phyloP scores from a whole-genome alignment of 31 red algal species.

The Bonnemaisonia californica region DNA sequence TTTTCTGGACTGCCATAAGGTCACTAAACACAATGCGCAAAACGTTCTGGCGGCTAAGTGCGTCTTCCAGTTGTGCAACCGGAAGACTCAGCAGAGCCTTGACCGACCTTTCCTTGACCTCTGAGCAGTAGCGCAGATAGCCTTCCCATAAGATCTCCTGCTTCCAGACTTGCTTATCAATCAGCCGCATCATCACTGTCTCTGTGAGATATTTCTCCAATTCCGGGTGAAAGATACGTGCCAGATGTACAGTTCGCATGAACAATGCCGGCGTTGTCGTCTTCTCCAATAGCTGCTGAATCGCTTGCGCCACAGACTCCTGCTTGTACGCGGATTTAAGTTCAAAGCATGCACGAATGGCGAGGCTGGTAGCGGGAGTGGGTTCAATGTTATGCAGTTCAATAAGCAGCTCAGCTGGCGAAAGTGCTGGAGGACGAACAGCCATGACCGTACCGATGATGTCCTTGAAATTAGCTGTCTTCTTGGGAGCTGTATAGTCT shows the following conservation, averaged over 20 bases:
- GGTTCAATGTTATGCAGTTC: constrained; percentile 74
- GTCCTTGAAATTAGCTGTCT: constrained; percentile 35
- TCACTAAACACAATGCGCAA: constrained; percentile 45
- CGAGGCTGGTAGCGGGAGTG: constrained; percentile 37
- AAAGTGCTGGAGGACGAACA: constrained; percentile 31
- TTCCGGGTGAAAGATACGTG: constrained; percentile 51
- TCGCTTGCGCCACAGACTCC: constrained; percentile 58
- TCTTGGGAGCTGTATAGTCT: background rate
- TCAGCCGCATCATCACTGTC: constrained; percentile 65
- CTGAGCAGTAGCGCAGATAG: constrained; percentile 50
- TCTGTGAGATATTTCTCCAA: constrained; percentile 67
- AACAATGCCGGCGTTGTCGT: constrained; percentile 63
- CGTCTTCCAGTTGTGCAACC: constrained; percentile 55
- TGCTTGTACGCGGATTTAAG: constrained; percentile 61
- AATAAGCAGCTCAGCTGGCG: constrained; percentile 64
- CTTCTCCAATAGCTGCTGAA: constrained; percentile 73
- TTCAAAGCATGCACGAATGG: constrained; percentile 76
- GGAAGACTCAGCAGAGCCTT: constrained; percentile 56
- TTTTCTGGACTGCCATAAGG: constrained; percentile 58
- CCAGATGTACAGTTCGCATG: constrained; percentile 76
- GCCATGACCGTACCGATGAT: constrained; percentile 35
- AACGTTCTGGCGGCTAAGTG: constrained; percentile 36
- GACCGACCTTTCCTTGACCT: constrained; percentile 44
- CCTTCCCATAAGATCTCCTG: constrained; percentile 58
- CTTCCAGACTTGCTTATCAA: constrained; percentile 67